Base-by-base conservation (phyloP, 352 stramenopile genomes). In the Globisporangium spiculum region DNA sequence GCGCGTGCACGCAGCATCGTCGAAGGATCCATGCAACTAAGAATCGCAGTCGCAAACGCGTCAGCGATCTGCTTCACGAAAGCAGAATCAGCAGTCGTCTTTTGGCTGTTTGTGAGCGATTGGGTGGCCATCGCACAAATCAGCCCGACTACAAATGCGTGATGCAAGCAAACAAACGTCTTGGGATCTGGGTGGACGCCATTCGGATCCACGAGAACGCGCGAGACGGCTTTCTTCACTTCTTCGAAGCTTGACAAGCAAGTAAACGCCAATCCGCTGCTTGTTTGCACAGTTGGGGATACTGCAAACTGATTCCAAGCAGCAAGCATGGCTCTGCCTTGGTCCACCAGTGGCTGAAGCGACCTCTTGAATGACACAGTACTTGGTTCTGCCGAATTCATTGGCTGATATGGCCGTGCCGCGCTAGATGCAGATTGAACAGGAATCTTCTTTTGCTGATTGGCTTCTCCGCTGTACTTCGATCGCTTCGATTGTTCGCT, bases 121-220 rank as follows among this genome's bases (percentile, higher is more conserved):
- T 94, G 86, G 2, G 84, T 89, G 18, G 84, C 75, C 79, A 93
- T 91, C 1, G 84, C 88, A 65, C 83, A 93, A 46, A 96, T 80
- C 24, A 96, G 66, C 48, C 85, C 87, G 63, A 92, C 78, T 7
- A 96, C 84, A 64, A 84, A 92, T 3, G 86, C 82, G 54, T 96
- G 88, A 50, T 96, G 88, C 1, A 96, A 73, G 36, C 85, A 91
- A 1, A 92, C 86, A 68, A 96, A 93, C 2, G 84, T 91, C 56
- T 77, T 80, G 0, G 68, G 69, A 60, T 91, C 83, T 1, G 80
- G 83, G 62, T 75, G 63, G 1, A 67, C 66, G 14, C 75, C 71
- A 34, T 69, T 84, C 8, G 83, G 73, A 48, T 92, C 77, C 4
- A 79, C 65, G 55, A 91, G 71, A 30, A 93, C 74, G n/a, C 83